A percentile compares a stretch with the other conserved stretches of the same genome.
phyloP scores from a whole-genome alignment of 495 filamentous ascomycete species.

The Aspergillus incahuasiensis region DNA sequence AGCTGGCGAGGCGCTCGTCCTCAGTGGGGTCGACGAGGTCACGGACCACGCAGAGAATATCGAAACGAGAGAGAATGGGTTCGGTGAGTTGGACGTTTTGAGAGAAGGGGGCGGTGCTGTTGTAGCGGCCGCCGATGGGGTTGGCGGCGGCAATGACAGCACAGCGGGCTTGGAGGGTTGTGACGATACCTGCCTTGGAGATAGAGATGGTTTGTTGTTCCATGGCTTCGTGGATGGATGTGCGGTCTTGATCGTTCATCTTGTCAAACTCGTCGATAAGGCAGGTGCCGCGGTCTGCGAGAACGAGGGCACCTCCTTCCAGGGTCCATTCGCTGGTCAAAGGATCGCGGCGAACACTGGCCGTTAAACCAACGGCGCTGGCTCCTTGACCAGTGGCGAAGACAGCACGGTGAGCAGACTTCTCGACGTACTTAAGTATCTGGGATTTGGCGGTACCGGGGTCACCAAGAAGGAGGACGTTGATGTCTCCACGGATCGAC shows the following conservation, averaged over 20 bases:
- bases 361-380: conserved; percentile 95
- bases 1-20: conserved; percentile 89
- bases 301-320: conserved; percentile 92
- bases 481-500: conserved; percentile 94
- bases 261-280: conserved; percentile 99
- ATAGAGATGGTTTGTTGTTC: conserved; percentile 99
- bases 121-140: conserved; percentile 93
- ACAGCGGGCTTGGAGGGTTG: conserved; percentile 95
- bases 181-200: conserved; percentile 98
- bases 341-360: conserved; percentile 91
- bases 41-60: conserved; percentile 94
- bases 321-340: conserved; percentile 97
- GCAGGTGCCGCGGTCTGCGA: conserved; percentile 93
- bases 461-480: conserved; percentile 93
- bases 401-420: conserved; percentile 93
- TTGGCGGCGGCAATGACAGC: conserved; percentile 97
- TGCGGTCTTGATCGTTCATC: conserved; percentile 99
- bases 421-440: conserved; percentile 95
- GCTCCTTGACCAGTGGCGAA: conserved; percentile 98
- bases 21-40: conserved; percentile 96
- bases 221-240: conserved; percentile 99
- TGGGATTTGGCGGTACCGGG: conserved; percentile 99
- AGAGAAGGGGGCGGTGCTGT: conserved; percentile 89
- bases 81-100: conserved; percentile 97
- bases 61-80: conserved; percentile 96